Evolutionary conservation across 345 rosid species (phyloP).

Genomic region (Trapa incisa): DNA sequence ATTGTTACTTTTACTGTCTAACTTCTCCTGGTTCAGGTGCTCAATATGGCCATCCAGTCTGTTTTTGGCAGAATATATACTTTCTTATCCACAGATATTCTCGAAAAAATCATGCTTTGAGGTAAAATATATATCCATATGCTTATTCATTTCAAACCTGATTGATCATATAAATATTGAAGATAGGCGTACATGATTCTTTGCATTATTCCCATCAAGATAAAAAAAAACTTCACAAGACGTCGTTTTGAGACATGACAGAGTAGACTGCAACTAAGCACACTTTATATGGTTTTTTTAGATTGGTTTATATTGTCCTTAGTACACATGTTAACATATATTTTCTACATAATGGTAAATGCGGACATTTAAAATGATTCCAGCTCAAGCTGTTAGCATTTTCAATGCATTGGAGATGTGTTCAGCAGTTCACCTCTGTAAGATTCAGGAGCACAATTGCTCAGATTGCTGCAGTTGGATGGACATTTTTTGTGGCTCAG

Average conservation of each 20-base stretch:
- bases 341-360: neutral
- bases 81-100: slow-evolving; percentile 60
- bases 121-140: slow-evolving; percentile 23
- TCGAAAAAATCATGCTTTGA: slow-evolving; percentile 58
- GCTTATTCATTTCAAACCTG: neutral
- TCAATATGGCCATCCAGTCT: slow-evolving; percentile 80
- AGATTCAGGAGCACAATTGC: neutral
- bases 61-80: slow-evolving; percentile 57
- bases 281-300: neutral
- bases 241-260: neutral
- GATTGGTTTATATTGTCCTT: neutral
- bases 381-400: neutral
- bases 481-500: neutral
- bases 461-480: neutral
- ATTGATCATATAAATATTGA: neutral
- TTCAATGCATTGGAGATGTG: neutral
- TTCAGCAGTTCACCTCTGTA: neutral
- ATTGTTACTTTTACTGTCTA: neutral
- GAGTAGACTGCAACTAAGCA: neutral
- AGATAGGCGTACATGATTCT: neutral
- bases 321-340: neutral
- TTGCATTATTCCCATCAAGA: neutral
- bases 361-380: neutral
- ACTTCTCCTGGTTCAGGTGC: slow-evolving; percentile 33
- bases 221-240: neutral